These are phyloP conservation scores for Talaromyces sp. DNA, from an alignment of 2,329 filamentous ascomycete species.

Conservation along the genomic window DNA sequence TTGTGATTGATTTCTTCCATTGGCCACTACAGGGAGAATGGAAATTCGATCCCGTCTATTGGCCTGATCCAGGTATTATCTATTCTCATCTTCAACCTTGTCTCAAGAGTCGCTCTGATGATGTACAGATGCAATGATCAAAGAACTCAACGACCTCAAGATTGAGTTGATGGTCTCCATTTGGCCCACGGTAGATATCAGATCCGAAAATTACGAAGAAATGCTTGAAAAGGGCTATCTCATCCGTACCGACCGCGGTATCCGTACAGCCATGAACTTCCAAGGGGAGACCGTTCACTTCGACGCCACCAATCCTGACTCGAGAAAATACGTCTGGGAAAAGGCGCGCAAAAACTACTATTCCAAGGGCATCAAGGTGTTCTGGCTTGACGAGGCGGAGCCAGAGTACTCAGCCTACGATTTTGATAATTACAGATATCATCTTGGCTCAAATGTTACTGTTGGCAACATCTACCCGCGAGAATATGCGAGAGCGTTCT, in stretches of 20 bases:
- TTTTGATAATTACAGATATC: conserved; percentile 64
- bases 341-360: conserved; percentile 60
- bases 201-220: conserved; percentile 58
- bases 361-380: conserved; percentile 58
- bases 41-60: conserved; percentile 62
- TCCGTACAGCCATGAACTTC: conserved; percentile 58
- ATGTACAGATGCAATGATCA: conserved; percentile 57
- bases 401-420: conserved; percentile 64
- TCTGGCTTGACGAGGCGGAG: conserved; percentile 69
- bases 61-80: conserved; percentile 57
- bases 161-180: conserved; percentile 68
- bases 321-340: conserved; percentile 58
- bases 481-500: conserved; percentile 58
- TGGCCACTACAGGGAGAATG: conserved; percentile 66
- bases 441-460: conserved; percentile 51
- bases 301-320: conserved; percentile 61
- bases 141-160: conserved; percentile 55
- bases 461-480: conserved; percentile 61
- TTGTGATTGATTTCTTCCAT: conserved; percentile 67
- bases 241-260: conserved; percentile 59
- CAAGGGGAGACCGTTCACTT: conserved; percentile 59
- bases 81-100: not conserved
- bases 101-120: not conserved
- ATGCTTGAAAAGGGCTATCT: conserved; percentile 61
- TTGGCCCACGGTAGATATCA: conserved; percentile 63